These are phyloP conservation scores for Claviceps cyperi DNA, from an alignment of 2,329 filamentous ascomycete species.

Conservation along the genomic window DNA sequence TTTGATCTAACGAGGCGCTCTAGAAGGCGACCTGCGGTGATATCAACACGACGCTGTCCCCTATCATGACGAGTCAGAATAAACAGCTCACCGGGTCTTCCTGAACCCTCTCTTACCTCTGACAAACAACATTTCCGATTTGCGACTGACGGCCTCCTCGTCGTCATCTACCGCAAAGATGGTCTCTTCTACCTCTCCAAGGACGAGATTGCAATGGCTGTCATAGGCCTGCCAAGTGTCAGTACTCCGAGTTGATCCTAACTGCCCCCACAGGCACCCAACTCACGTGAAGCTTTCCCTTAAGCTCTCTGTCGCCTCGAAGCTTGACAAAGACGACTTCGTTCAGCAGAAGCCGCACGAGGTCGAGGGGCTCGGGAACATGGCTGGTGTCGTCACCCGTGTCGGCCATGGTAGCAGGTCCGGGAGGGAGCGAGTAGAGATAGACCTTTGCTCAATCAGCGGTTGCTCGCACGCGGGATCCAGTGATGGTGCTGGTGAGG, in stretches of 20 bases:
- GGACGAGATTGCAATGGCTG: constrained; percentile 91
- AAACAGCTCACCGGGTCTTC: constrained; percentile 12
- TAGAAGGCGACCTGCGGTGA: constrained; percentile 42
- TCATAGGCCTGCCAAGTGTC: constrained; percentile 65
- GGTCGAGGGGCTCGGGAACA: constrained; percentile 83
- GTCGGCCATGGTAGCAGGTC: constrained; percentile 56
- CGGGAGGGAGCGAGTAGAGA: too few species aligned
- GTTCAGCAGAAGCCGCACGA: constrained; percentile 86
- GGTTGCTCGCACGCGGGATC: neutral
- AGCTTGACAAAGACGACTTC: constrained; percentile 97
- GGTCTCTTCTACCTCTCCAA: constrained; percentile 94
- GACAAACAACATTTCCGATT: constrained; percentile 97
- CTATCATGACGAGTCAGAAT: constrained; percentile 21
- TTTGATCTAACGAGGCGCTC: neutral
- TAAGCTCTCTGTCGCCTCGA: constrained; percentile 85
- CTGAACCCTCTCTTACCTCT: constrained; percentile 47
- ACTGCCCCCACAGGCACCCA: neutral
- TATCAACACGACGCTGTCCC: constrained; percentile 59
- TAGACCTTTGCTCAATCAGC: neutral
- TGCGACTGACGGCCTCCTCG: constrained; percentile 89
- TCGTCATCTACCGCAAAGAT: constrained; percentile 89
- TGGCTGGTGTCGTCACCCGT: constrained; percentile 56
- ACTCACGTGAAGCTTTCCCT: constrained; percentile 77
- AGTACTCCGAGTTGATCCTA: neutral
- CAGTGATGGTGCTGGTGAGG: neutral